Conservation (phyloP, 441 rosid species). For the Macaranga tanarius region DNA sequence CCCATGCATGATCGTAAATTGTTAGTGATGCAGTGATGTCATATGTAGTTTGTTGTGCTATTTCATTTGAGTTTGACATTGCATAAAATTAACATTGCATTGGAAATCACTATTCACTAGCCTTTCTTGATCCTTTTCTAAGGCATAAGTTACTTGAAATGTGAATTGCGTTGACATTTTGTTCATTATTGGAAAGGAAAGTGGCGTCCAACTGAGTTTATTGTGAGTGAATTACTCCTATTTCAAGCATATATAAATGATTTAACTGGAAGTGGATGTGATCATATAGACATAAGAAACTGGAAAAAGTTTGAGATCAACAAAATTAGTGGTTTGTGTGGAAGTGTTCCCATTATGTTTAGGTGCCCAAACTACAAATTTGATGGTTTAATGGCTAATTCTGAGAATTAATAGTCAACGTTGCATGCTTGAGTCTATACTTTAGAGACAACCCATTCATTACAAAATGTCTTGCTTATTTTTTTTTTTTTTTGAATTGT, state of each 20-base stretch:
- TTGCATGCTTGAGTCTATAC: background rate
- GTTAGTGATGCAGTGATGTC: slow-evolving; percentile 5
- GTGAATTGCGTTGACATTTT: background rate
- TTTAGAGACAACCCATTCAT: background rate
- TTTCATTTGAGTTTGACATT: slow-evolving; percentile 3
- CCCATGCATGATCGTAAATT: background rate
- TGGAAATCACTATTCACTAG: slow-evolving; percentile 2
- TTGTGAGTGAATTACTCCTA: background rate
- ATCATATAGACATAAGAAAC: background rate
- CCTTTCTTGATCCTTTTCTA: background rate
- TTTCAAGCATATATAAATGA: background rate
- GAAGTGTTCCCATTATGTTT: background rate
- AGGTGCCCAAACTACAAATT: background rate
- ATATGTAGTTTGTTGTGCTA: slow-evolving; percentile 4
- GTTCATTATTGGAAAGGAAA: background rate
- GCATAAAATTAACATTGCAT: background rate
- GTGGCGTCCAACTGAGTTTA: background rate
- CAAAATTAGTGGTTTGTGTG: background rate
- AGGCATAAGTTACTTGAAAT: slow-evolving; percentile 9
- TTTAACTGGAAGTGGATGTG: background rate
- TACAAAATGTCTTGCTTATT: background rate
- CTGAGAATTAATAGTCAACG: background rate
- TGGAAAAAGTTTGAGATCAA: background rate
- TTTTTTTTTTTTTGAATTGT: background rate
- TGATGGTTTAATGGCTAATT: background rate